phyloP scores from a whole-genome alignment of 2,329 filamentous ascomycete species.

The Moelleriella libera region DNA sequence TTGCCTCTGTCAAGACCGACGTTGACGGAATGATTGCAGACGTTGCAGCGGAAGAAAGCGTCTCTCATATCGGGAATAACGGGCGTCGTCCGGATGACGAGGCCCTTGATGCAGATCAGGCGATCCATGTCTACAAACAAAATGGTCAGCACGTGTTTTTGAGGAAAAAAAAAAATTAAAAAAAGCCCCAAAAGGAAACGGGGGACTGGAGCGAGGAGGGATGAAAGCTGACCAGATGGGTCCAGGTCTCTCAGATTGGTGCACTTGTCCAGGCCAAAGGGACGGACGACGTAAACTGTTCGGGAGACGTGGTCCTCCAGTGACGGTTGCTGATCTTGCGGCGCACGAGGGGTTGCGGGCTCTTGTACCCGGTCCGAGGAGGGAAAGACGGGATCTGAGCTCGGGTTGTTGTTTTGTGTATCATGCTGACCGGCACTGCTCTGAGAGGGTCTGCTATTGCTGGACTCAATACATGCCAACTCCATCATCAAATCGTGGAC shows the following conservation, averaged over 20 bases:
- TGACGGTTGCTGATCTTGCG: constrained; percentile 33
- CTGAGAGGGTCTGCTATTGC: constrained; percentile 50
- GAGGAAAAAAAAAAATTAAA: background rate
- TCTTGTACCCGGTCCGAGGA: constrained; percentile 60
- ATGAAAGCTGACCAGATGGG: constrained; percentile 47
- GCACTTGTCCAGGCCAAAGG: constrained; percentile 73
- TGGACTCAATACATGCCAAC: constrained; percentile 67
- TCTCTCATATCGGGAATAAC: constrained; percentile 99
- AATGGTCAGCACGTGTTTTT: background rate
- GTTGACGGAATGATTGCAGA: constrained; percentile 81
- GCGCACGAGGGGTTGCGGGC: constrained; percentile 20
- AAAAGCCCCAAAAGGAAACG: background rate
- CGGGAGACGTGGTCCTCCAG: constrained; percentile 72
- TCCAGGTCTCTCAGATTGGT: constrained; percentile 92
- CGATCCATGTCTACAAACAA: constrained; percentile 68
- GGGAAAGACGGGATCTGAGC: constrained; percentile 63
- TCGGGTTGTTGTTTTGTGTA: constrained; percentile 35
- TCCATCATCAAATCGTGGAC: constrained; percentile 91
- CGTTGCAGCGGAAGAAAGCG: constrained; percentile 90
- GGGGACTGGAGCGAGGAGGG: background rate
- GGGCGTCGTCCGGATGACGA: constrained; percentile 89
- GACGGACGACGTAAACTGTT: constrained; percentile 71
- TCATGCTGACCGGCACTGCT: constrained; percentile 33
- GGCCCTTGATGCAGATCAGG: constrained; percentile 83
- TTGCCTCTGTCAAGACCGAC: constrained; percentile 91